A percentile compares a stretch with the other conserved stretches of the same genome.
phyloP scores from a whole-genome alignment of 2,329 filamentous ascomycete genomes.

The Ophiostoma quercus region DNA sequence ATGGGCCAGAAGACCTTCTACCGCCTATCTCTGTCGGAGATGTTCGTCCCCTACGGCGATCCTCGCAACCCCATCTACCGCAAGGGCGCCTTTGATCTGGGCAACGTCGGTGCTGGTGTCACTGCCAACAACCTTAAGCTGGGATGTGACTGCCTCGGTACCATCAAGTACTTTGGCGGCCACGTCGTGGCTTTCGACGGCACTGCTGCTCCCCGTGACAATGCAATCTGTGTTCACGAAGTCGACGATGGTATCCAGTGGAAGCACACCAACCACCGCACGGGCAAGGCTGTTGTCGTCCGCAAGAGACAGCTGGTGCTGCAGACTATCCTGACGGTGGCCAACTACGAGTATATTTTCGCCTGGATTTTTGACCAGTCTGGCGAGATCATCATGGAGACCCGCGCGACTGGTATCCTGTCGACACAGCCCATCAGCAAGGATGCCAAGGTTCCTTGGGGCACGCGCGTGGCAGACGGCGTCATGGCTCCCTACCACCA shows the following conservation, averaged over 20 bases:
- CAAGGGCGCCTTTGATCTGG: conserved; percentile 69
- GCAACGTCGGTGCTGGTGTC: conserved; percentile 61
- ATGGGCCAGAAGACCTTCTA: conserved; percentile 36
- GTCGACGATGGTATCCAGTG: conserved; percentile 52
- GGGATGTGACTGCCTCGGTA: conserved; percentile 65
- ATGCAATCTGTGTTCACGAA: conserved; percentile 47
- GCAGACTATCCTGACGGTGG: conserved; percentile 63
- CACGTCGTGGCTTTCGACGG: conserved; percentile 38
- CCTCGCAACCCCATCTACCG: conserved; percentile 60
- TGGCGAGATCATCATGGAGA: conserved; percentile 56
- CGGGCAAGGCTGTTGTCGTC: conserved; percentile 53
- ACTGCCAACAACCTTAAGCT: conserved; percentile 63
- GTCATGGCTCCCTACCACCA: conserved; percentile 65
- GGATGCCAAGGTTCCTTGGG: conserved; percentile 49
- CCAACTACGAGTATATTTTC: conserved; percentile 63
- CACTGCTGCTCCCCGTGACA: conserved; percentile 35
- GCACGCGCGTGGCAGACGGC: conserved; percentile 59
- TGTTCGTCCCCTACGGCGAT: conserved; percentile 62
- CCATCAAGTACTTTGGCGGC: conserved; percentile 61
- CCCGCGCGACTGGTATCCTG: conserved; percentile 61
- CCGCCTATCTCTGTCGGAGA: conserved; percentile 62
- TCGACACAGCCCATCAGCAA: conserved; percentile 55
- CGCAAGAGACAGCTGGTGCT: conserved; percentile 58
- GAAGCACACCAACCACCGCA: conserved; percentile 68
- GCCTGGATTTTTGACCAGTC: conserved; percentile 54